phyloP scores from a whole-genome alignment of 2,329 filamentous ascomycete genomes.

The Xylariaceae sp. region DNA sequence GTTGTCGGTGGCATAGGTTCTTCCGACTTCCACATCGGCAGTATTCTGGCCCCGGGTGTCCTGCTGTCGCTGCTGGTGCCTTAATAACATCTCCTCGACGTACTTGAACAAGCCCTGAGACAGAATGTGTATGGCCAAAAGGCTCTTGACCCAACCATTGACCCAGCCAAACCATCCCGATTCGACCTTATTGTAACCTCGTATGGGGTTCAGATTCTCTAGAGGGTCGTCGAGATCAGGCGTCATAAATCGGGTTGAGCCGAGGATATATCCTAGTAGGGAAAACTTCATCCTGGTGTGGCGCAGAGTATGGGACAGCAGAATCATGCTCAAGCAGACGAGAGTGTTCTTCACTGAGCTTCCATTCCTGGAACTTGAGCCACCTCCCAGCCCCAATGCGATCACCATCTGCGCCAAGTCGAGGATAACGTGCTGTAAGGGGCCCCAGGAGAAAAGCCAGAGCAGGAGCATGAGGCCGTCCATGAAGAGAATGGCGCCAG shows the following conservation, averaged over 20 bases:
- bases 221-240: slow-evolving; percentile 40
- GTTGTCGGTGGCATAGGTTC: slow-evolving; percentile 32
- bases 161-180: slow-evolving; percentile 55
- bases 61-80: slow-evolving; percentile 49
- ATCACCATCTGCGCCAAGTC: slow-evolving; percentile 92
- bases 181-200: slow-evolving; percentile 46
- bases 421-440: slow-evolving; percentile 78
- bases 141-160: slow-evolving; percentile 59
- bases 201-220: slow-evolving; percentile 31
- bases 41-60: slow-evolving; percentile 40
- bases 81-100: slow-evolving; percentile 60
- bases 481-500: slow-evolving; percentile 76
- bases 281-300: slow-evolving; percentile 43
- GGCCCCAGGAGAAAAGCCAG: slow-evolving; percentile 83
- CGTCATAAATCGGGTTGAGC: slow-evolving; percentile 38
- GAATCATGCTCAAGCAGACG: slow-evolving; percentile 62
- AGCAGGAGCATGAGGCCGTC: slow-evolving; percentile 76
- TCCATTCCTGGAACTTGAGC: slow-evolving; percentile 60
- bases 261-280: slow-evolving; percentile 37
- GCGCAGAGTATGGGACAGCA: slow-evolving; percentile 44
- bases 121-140: slow-evolving; percentile 67
- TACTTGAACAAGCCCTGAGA: slow-evolving; percentile 66
- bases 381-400: slow-evolving; percentile 80
- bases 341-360: slow-evolving; percentile 61
- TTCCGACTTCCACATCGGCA: slow-evolving; percentile 58